Conservation (phyloP, 148 eudicot genomes). For the Nyssa sinensis region DNA sequence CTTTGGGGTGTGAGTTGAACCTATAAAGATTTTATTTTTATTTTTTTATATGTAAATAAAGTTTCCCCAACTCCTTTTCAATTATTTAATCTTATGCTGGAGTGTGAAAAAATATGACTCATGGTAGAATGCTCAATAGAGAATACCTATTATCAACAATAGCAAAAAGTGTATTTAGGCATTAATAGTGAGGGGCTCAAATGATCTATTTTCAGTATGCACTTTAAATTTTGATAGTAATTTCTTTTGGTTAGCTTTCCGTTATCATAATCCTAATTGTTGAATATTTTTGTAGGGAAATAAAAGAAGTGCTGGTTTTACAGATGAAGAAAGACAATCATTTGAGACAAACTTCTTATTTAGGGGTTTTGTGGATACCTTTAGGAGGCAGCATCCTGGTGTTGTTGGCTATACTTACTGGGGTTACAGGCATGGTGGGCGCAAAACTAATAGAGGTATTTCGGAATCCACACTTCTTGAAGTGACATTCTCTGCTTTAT, state of each 20-base stretch:
- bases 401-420: slow-evolving; percentile 93
- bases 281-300: slow-evolving; percentile 59
- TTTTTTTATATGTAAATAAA: too few relatives aligned
- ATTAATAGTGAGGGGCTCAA: not conserved
- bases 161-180: not conserved
- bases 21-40: too few relatives aligned
- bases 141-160: too few relatives aligned
- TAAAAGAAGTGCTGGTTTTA: slow-evolving; percentile 93
- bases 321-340: slow-evolving; percentile 87
- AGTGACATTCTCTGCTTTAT: not conserved
- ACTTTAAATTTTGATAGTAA: not conserved
- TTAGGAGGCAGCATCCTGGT: slow-evolving; percentile 81
- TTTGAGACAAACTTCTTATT: slow-evolving; percentile 68
- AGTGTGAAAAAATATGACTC: not conserved
- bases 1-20: too few relatives aligned
- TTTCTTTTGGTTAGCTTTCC: not conserved
- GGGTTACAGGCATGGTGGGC: slow-evolving; percentile 92
- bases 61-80: not conserved
- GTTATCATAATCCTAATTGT: not conserved
- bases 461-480: slow-evolving; percentile 1
- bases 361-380: slow-evolving; percentile 86
- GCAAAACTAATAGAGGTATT: slow-evolving; percentile 80
- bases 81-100: not conserved
- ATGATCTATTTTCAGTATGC: not conserved
- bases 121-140: not conserved